These are phyloP conservation scores for Rachicladosporium sp. DNA, from an alignment of 2,329 filamentous ascomycete genomes.

Conservation along the genomic window DNA sequence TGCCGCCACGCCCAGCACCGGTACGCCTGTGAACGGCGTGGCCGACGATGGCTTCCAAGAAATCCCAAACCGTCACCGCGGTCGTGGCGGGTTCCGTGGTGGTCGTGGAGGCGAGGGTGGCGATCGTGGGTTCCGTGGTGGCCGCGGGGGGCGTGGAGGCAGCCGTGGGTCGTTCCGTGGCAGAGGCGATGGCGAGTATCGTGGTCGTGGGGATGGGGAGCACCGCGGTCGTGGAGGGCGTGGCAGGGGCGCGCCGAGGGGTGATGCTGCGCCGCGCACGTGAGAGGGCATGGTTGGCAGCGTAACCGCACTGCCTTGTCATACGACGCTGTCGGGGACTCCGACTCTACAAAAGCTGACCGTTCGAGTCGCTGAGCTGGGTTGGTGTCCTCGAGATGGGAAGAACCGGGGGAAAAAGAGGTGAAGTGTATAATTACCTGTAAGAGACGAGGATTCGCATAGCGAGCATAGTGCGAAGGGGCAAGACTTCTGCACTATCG, in stretches of 20 bases:
- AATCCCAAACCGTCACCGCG: constrained; percentile 31
- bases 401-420: too few relatives aligned
- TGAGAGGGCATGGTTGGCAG: not conserved
- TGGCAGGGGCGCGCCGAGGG: constrained; percentile 9
- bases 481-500: too few relatives aligned
- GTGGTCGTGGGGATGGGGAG: constrained; percentile 11
- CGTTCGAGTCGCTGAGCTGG: too few relatives aligned
- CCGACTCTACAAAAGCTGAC: too few relatives aligned
- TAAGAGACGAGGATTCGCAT: too few relatives aligned
- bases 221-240: constrained; percentile 11
- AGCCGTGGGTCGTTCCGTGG: constrained; percentile 23
- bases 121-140: constrained; percentile 7
- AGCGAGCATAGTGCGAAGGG: too few relatives aligned
- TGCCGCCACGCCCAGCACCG: constrained; percentile 3
- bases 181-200: constrained; percentile 30
- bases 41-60: constrained; percentile 57
- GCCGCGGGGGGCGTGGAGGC: constrained; percentile 19
- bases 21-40: constrained; percentile 12
- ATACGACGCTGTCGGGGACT: too few relatives aligned
- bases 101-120: constrained; percentile 16
- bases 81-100: constrained; percentile 33
- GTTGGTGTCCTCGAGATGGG: too few relatives aligned
- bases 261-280: constrained; percentile 1
- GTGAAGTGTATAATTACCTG: too few relatives aligned
- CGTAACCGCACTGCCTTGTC: too few relatives aligned